Conservation (phyloP, 176 grass and related monocot species). For the Otatea glauca region DNA sequence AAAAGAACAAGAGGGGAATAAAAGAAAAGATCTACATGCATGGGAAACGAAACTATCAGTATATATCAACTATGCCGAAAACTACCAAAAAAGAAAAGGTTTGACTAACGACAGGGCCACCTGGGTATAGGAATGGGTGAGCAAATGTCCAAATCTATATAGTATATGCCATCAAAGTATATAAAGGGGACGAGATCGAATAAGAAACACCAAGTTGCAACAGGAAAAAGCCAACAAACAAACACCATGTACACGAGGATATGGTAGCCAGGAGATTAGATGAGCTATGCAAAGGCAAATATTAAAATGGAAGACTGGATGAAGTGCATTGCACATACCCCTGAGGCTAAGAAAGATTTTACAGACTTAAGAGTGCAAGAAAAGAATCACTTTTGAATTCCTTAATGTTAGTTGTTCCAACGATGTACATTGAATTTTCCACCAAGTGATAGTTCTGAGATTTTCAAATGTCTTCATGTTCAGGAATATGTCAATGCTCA, state of each 20-base stretch:
- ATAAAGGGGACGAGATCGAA: background rate
- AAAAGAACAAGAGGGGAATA: background rate
- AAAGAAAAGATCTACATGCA: slow-evolving; percentile 24
- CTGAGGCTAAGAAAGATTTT: too few species aligned
- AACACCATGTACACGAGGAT: slow-evolving; percentile 5
- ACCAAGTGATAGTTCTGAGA: background rate
- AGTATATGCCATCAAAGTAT: slow-evolving; percentile 14
- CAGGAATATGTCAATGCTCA: background rate
- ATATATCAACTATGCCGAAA: slow-evolving; percentile 17
- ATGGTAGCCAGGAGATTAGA: slow-evolving; percentile 17
- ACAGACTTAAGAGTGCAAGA: too few species aligned
- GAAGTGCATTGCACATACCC: too few species aligned
- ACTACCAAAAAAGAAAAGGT: background rate
- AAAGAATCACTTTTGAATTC: too few species aligned
- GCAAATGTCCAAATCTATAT: background rate
- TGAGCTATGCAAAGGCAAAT: background rate
- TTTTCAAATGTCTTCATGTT: background rate
- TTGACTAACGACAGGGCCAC: background rate
- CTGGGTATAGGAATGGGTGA: background rate
- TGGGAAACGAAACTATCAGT: slow-evolving; percentile 1
- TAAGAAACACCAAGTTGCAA: slow-evolving; percentile 3
- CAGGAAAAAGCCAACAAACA: slow-evolving; percentile 12
- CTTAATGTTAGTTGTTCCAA: too few species aligned
- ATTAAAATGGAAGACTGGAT: background rate
- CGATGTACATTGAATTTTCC: background rate